A percentile compares a stretch with the other conserved stretches of the same genome.
Conservation (phyloP, 495 filamentous ascomycete species). For the Penicillium ochrochloron region DNA sequence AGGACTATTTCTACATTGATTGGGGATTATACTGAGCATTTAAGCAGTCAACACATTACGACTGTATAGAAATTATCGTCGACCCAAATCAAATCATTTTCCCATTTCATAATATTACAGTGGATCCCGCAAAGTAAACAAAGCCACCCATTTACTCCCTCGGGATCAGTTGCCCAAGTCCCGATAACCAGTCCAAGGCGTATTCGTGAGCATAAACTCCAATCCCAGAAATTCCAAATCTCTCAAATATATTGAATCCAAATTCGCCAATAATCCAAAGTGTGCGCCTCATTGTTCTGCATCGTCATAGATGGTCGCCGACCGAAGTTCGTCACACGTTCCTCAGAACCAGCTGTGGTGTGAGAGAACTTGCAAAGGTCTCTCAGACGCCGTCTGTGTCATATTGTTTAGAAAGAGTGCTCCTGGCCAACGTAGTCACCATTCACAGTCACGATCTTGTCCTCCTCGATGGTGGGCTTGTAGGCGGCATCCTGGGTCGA, state of each 20-base stretch:
- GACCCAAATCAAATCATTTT: too few relatives aligned
- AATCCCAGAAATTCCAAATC: neutral
- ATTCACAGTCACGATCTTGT: conserved; percentile 60
- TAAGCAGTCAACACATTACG: neutral
- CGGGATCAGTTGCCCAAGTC: neutral
- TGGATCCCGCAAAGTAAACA: neutral
- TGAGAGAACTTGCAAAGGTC: neutral
- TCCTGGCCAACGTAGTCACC: conserved; percentile 32
- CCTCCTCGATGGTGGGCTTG: conserved; percentile 75
- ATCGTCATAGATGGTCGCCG: conserved; percentile 1
- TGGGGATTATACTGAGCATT: neutral
- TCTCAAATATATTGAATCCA: neutral
- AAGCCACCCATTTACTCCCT: neutral
- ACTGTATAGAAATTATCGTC: neutral
- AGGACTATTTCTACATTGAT: neutral
- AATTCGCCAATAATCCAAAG: neutral
- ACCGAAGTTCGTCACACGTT: conserved; percentile 15
- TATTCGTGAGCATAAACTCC: neutral
- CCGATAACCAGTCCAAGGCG: neutral
- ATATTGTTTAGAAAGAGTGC: neutral
- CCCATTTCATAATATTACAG: neutral
- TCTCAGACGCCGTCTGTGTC: neutral
- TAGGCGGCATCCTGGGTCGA: conserved; percentile 66
- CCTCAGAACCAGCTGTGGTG: conserved; percentile 22
- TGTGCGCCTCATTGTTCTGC: conserved; percentile 7